Percentiles rank a stretch among this genome's conserved stretches.
phyloP scores from a whole-genome alignment of 1,139 yeast genomes.

The Arxiozyma heterogenica region DNA sequence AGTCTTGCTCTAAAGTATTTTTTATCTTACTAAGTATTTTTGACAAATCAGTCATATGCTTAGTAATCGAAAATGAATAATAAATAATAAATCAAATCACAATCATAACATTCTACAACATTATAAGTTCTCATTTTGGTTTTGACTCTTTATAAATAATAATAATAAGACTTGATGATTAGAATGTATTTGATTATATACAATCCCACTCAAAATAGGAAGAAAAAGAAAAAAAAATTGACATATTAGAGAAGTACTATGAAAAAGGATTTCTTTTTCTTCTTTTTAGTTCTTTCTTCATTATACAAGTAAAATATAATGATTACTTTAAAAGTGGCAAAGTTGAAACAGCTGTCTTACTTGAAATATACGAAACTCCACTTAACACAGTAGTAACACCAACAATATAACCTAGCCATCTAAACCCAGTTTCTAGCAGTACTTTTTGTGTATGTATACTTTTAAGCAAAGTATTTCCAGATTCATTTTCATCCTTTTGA shows the following conservation, averaged over 20 bases:
- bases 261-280: background rate
- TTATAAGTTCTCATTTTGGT: background rate
- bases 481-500: background rate
- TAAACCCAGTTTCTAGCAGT: conserved; percentile 7
- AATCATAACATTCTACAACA: background rate
- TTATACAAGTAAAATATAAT: background rate
- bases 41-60: background rate
- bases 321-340: background rate
- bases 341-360: conserved; percentile 51
- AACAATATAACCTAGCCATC: conserved; percentile 48
- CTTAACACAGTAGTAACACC: conserved; percentile 71
- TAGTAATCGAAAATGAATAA: no score
- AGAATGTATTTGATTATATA: background rate
- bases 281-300: background rate
- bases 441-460: background rate
- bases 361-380: conserved; percentile 67
- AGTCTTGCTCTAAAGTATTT: background rate
- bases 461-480: background rate
- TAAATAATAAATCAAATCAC: no score
- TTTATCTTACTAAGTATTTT: background rate
- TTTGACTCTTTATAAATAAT: background rate
- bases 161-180: no score
- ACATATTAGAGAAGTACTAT: background rate
- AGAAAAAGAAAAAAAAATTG: background rate
- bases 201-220: background rate